phyloP scores from a whole-genome alignment of 352 stramenopile genomes.

The Pythium dissotocum region DNA sequence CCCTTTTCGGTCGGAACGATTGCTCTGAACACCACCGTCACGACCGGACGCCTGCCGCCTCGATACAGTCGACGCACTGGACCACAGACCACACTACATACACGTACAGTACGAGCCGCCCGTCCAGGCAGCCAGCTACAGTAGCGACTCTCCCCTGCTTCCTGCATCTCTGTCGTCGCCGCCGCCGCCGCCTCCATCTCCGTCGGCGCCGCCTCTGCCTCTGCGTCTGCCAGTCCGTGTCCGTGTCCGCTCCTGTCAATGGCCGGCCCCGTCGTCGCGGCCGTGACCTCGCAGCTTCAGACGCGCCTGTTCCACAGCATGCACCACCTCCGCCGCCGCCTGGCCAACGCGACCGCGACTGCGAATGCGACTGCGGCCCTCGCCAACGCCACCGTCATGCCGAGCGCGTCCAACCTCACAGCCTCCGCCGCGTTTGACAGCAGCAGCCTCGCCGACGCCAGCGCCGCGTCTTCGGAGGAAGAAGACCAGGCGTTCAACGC shows the following conservation, averaged over 20 bases:
- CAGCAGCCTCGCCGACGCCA: background rate
- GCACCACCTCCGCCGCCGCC: conserved; percentile 24
- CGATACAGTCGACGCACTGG: background rate
- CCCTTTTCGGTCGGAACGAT: conserved; percentile 5
- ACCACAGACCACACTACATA: background rate
- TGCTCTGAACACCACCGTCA: conserved; percentile 2
- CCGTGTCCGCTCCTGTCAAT: background rate
- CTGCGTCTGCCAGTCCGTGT: background rate
- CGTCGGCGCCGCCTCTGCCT: too few species aligned
- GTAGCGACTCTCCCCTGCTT: background rate
- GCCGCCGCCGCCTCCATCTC: background rate
- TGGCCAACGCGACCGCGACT: conserved; percentile 12
- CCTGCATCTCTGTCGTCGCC: background rate
- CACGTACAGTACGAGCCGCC: too few species aligned
- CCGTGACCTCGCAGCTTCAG: conserved; percentile 9
- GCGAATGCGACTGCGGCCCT: conserved; percentile 3
- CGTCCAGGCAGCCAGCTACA: too few species aligned
- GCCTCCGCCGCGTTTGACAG: background rate
- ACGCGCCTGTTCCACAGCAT: conserved; percentile 3
- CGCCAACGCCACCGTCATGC: too few species aligned
- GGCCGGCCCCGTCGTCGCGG: background rate
- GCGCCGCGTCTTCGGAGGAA: background rate
- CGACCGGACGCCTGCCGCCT: background rate
- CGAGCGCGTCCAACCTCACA: background rate
- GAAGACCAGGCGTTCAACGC: conserved; percentile 20